Evolutionary conservation across 164 flowering plant genomes (phyloP).

Genomic region (Tinospora cordifolia): DNA sequence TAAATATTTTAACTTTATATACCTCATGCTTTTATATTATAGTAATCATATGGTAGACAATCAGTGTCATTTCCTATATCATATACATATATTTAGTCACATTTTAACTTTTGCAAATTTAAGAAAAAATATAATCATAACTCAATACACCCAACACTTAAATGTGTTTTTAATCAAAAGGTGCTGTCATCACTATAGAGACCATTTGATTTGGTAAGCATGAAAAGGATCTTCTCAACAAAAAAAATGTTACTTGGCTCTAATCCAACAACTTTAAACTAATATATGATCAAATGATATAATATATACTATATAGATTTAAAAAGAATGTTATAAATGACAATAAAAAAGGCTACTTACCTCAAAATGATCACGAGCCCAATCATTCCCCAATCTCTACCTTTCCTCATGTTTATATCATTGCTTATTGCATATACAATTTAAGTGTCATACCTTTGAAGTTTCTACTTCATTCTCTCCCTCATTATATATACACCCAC

Average conservation of each 20-base stretch:
- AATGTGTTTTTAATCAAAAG: no score
- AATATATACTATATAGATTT: no score
- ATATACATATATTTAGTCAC: no score
- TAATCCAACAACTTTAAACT: background rate
- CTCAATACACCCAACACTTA: no score
- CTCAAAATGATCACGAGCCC: background rate
- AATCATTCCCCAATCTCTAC: background rate
- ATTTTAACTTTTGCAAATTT: no score
- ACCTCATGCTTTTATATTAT: no score
- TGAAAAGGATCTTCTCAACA: background rate
- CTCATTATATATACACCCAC: background rate
- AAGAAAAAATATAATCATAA: no score
- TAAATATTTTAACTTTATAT: no score
- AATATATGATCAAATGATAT: background rate
- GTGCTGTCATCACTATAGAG: no score
- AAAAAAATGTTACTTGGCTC: background rate
- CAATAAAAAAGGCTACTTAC: background rate
- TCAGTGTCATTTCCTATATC: no score
- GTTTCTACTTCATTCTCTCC: background rate
- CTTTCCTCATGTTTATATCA: slow-evolving; percentile 5
- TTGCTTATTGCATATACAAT: background rate
- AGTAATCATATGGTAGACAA: no score
- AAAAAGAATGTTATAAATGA: background rate
- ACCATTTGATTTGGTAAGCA: no score
- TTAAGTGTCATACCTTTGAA: slow-evolving; percentile 2